Conservation (phyloP, 257 asterid genomes). For the Mentha longifolia region DNA sequence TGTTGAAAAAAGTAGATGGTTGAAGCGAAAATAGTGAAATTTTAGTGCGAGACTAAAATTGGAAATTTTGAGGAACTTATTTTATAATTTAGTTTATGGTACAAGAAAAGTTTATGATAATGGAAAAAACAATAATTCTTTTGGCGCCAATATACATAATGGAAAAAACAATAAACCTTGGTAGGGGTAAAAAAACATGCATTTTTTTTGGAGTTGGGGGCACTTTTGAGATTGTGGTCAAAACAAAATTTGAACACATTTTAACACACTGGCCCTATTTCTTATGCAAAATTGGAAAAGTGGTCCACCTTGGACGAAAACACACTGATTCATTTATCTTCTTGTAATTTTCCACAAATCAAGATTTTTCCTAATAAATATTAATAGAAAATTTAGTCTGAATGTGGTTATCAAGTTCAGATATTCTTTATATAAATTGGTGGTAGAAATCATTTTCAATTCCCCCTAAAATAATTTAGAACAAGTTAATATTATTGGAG, state of each 20-base stretch:
- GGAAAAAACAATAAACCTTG: conserved; percentile 6
- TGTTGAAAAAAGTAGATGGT: background rate
- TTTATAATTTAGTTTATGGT: background rate
- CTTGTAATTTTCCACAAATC: background rate
- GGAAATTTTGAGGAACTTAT: too few relatives aligned
- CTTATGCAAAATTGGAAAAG: conserved; percentile 43
- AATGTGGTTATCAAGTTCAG: background rate
- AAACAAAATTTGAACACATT: conserved; percentile 32
- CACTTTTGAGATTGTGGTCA: too few relatives aligned
- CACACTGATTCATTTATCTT: too few relatives aligned
- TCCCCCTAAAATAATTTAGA: background rate
- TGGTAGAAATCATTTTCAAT: background rate
- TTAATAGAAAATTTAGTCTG: background rate
- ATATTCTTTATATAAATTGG: background rate
- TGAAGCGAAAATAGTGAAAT: background rate
- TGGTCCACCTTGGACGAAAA: conserved; percentile 38
- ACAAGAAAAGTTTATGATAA: background rate
- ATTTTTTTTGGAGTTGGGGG: too few relatives aligned
- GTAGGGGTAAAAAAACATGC: conserved; percentile 11
- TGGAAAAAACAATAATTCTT: background rate
- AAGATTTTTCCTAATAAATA: background rate
- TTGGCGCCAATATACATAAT: conserved; percentile 10
- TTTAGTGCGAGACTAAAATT: background rate
- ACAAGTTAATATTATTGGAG: background rate
- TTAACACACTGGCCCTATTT: conserved; percentile 42